Percentiles rank a stretch among this genome's conserved stretches.
These are phyloP conservation scores for Cyclanthera cordifolia DNA, from an alignment of 306 rosid genomes.

Conservation along the genomic window DNA sequence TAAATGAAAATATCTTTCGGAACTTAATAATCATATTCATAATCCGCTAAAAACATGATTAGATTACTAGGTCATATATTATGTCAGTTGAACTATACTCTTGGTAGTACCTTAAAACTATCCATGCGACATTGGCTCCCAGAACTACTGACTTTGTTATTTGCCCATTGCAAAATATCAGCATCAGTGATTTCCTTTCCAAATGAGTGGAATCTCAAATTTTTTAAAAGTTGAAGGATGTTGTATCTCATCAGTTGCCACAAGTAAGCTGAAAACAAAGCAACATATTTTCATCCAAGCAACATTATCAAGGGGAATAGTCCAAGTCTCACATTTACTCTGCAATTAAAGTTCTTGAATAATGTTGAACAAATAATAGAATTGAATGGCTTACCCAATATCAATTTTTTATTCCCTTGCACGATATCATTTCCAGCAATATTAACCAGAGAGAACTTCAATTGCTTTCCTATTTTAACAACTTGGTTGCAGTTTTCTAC, in stretches of 20 bases:
- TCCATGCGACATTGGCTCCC: slow-evolving; percentile 66
- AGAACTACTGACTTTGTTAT: slow-evolving; percentile 56
- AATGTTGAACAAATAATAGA: neutral
- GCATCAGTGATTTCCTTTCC: slow-evolving; percentile 86
- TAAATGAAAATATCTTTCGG: neutral
- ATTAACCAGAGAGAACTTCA: slow-evolving; percentile 84
- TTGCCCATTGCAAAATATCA: slow-evolving; percentile 93
- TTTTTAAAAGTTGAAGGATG: slow-evolving; percentile 78
- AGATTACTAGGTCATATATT: too few species aligned
- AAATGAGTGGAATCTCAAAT: slow-evolving; percentile 82
- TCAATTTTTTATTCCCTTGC: slow-evolving; percentile 83
- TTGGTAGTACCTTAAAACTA: slow-evolving; percentile 81
- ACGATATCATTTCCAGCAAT: slow-evolving; percentile 95
- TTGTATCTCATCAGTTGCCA: slow-evolving; percentile 96
- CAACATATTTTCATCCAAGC: slow-evolving; percentile 12
- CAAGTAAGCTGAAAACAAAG: slow-evolving; percentile 56
- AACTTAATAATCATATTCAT: neutral
- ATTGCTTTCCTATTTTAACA: slow-evolving; percentile 78
- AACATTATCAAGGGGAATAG: neutral
- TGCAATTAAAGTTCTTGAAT: neutral
- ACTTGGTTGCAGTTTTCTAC: slow-evolving; percentile 98
- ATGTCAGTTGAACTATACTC: too few species aligned
- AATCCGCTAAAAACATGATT: too few species aligned
- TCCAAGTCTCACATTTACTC: neutral
- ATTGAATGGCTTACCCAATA: slow-evolving; percentile 49